Percentiles rank a stretch among this genome's conserved stretches.
Evolutionary conservation across 2,329 filamentous ascomycete species (phyloP).

Genomic region (Exophiala sp.): DNA sequence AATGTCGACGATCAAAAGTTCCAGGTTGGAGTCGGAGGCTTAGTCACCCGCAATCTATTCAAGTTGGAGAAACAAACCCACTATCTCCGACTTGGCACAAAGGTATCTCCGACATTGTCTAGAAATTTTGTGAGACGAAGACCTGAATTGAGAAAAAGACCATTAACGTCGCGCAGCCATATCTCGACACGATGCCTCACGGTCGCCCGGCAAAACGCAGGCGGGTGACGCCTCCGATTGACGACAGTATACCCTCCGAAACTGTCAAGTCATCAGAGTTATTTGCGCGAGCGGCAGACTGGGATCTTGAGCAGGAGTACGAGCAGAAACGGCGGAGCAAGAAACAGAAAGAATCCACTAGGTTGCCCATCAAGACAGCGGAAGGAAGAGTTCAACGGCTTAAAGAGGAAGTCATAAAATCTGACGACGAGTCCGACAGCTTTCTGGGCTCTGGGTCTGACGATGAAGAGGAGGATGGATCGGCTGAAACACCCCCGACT

Average conservation of each 20-base stretch:
- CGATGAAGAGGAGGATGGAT: slow-evolving; percentile 46
- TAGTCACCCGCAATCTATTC: background rate
- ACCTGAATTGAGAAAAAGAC: background rate
- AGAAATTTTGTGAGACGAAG: background rate
- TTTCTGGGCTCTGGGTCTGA: slow-evolving; percentile 58
- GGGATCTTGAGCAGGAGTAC: slow-evolving; percentile 90
- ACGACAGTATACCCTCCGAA: slow-evolving; percentile 33
- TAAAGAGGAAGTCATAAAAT: slow-evolving; percentile 34
- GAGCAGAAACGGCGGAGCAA: slow-evolving; percentile 74
- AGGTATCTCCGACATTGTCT: background rate
- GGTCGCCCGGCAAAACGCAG: slow-evolving; percentile 46
- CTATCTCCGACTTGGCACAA: background rate
- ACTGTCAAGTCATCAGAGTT: slow-evolving; percentile 47
- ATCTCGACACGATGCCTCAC: slow-evolving; percentile 37
- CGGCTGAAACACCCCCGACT: slow-evolving; percentile 36
- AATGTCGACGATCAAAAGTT: slow-evolving; percentile 1
- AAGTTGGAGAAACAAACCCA: background rate
- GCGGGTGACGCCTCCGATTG: slow-evolving; percentile 44
- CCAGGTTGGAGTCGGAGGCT: background rate
- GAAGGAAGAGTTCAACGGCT: slow-evolving; percentile 66
- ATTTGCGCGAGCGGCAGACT: slow-evolving; percentile 68
- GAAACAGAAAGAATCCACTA: slow-evolving; percentile 66
- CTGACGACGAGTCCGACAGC: slow-evolving; percentile 54
- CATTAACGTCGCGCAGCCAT: too few relatives aligned
- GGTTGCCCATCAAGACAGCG: slow-evolving; percentile 78